Evolutionary conservation across 192 early-diverging fungal species (phyloP).

Genomic region (Podila horticola): DNA sequence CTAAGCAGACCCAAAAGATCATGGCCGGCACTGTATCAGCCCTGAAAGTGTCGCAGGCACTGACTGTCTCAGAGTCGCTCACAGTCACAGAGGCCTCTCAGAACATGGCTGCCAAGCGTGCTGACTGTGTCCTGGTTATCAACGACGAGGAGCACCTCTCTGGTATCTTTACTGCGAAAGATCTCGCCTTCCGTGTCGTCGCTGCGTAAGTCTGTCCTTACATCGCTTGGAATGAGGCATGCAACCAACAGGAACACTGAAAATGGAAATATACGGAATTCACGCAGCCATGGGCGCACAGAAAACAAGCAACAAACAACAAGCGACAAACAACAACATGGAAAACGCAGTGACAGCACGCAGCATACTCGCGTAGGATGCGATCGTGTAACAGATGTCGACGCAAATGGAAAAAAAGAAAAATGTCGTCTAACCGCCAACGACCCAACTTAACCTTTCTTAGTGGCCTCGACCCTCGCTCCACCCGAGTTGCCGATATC

Average conservation of each 20-base stretch:
- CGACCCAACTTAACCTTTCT: neutral
- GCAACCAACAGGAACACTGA: neutral
- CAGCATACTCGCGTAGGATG: neutral
- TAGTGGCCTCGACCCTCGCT: slow-evolving; percentile 65
- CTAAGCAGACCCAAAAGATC: slow-evolving; percentile 46
- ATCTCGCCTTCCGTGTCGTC: slow-evolving; percentile 95
- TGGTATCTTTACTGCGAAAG: slow-evolving; percentile 98
- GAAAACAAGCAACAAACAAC: neutral
- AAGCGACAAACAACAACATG: neutral
- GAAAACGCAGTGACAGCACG: neutral
- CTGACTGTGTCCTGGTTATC: slow-evolving; percentile 95
- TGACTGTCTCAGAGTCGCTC: slow-evolving; percentile 85
- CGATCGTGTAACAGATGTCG: too few relatives aligned
- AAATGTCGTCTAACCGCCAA: neutral
- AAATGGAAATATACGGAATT: neutral
- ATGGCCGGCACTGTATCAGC: slow-evolving; percentile 91
- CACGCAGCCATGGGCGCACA: too few relatives aligned
- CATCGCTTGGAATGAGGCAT: neutral
- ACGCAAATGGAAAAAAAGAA: neutral
- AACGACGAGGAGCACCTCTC: slow-evolving; percentile 90
- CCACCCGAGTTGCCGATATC: slow-evolving; percentile 82
- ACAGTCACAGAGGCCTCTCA: slow-evolving; percentile 86
- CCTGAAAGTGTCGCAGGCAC: slow-evolving; percentile 83
- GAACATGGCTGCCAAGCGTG: slow-evolving; percentile 97
- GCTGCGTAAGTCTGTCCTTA: slow-evolving; percentile 54